phyloP scores from a whole-genome alignment of 306 rosid genomes.

The Pachyrhizus erosus region DNA sequence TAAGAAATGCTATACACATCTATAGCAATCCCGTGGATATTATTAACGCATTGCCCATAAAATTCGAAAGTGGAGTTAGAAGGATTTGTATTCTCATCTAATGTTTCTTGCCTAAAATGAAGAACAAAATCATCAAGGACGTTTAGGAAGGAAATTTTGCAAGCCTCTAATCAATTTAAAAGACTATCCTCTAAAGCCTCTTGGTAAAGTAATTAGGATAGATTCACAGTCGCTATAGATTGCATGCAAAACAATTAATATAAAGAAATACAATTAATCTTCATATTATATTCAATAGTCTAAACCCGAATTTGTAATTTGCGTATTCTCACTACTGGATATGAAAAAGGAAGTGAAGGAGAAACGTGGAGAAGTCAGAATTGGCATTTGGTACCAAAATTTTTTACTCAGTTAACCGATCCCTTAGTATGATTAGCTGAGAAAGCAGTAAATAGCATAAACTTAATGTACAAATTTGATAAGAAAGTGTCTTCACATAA shows the following conservation, averaged over 20 bases:
- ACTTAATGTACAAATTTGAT: conserved; percentile 34
- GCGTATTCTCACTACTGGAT: background rate
- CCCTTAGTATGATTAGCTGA: background rate
- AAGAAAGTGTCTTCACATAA: conserved; percentile 20
- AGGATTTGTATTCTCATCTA: background rate
- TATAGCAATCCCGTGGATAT: conserved; percentile 11
- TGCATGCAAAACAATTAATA: background rate
- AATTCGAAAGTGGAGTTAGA: background rate
- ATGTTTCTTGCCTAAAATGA: background rate
- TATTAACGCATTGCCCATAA: conserved; percentile 8
- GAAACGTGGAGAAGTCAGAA: background rate
- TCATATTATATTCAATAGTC: conserved; percentile 19
- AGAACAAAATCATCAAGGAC: background rate
- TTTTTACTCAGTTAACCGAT: background rate
- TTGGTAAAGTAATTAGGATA: background rate
- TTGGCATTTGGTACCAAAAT: conserved; percentile 14
- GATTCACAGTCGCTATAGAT: background rate
- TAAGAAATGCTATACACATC: background rate
- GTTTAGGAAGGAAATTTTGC: background rate
- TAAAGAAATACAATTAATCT: background rate
- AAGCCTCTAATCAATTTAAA: conserved; percentile 6
- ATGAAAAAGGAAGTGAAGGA: conserved; percentile 11
- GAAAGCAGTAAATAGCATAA: conserved; percentile 27
- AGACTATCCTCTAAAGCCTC: conserved; percentile 3
- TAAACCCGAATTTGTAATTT: background rate